Base-by-base conservation (phyloP, 106 monocot genomes). In the Allium sativum region DNA sequence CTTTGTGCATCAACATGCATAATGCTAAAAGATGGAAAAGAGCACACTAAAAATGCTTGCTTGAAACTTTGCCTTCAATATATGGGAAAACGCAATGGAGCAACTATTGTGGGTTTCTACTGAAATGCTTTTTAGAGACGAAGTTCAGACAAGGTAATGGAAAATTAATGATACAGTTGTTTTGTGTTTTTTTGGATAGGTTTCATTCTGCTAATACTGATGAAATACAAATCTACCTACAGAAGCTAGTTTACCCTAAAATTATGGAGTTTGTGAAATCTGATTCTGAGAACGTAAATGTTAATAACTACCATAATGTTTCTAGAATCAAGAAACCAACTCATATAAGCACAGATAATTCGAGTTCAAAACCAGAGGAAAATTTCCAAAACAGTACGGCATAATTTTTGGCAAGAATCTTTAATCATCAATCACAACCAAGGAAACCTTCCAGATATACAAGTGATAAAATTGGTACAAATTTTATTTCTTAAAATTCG, bases 11-110 rank as follows among this genome's bases (percentile, higher is more conserved):
- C n/a, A n/a, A n/a, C n/a, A 64, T 96, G 65, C 78, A 85, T 76
- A 78, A 82, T 46, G 79, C n/a, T 84, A 16, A 87, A 84, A 78
- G 84, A 75, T 65, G 84, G 87, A 54, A 96, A 96, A 56, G 91
- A 85, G 56, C 82, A 91, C 66, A 21, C 84, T 17, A 82, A 78
- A 59, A 76, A 87, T 84, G 87, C 77, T 52, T 96, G 77, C 47
- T 42, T 88, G 64, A 81, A 40, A 67, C 91, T 42, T 77, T 96
- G 65, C 87, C 87, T 76, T 84, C 82, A 51, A 77, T 96, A 56
- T 75, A 77, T 61, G 78, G 74, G 40, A 67, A 80, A 18, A 66
- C 91, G 81, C 74, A 65, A 5, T 96, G 96, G 96, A 71, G 72
- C 15, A 62, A 75, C 2, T 96, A 96, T 59, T 64, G 72, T 65